Evolutionary conservation across 2,329 filamentous ascomycete genomes (phyloP), one percentile per base, ranked within the genome.

Genomic region (Fusarium tuaranense): DNA sequence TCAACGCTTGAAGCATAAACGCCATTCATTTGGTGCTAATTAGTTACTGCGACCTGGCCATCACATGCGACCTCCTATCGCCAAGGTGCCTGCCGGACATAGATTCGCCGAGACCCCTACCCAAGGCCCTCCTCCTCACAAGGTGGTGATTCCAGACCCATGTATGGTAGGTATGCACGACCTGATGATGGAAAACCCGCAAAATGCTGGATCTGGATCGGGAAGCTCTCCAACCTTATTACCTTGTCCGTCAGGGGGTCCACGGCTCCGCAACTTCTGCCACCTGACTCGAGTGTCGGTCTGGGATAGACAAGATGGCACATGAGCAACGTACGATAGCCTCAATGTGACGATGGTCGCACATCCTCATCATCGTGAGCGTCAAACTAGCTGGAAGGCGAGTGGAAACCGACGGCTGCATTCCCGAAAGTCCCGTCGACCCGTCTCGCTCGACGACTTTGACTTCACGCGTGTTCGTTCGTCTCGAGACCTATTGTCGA

Each of bases 361-460:
- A 66, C 36, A 30, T 59, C 18, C 32, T 41, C 38, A 59, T 63
- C 60, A 71, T 60, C 60, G n/a, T 63, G 41, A 46, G 44, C 48
- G 46, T 66, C 39, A 57, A 57, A 38, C 57, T 57, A 59, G 59
- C 53, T 67, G 39, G 48, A 61, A 55, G 27, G 58, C 38, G 44
- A 46, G 66, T 72, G 66, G 70, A 55, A 71, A 58, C 66, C 53
- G 73, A 25, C 73, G 72, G 73, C 39, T 61, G 61, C 63, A 64
- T 63, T 75, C 73, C 73, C 73, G 73, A 75, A 67, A 67, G 51
- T 75, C 63, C 73, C 73, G 73, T 59, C 27, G 44, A 53, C 30
- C 53, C 59, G 48, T 58, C 67, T 39, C 51, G 57, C 32, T 25
- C 41, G 61, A 53, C 3, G 51, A 18, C 32, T 34, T 34, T 34